Percentiles rank a stretch among this genome's conserved stretches.
Evolutionary conservation across 78 protist genomes (phyloP).

Genomic region (Dictyostelium capitatum): DNA sequence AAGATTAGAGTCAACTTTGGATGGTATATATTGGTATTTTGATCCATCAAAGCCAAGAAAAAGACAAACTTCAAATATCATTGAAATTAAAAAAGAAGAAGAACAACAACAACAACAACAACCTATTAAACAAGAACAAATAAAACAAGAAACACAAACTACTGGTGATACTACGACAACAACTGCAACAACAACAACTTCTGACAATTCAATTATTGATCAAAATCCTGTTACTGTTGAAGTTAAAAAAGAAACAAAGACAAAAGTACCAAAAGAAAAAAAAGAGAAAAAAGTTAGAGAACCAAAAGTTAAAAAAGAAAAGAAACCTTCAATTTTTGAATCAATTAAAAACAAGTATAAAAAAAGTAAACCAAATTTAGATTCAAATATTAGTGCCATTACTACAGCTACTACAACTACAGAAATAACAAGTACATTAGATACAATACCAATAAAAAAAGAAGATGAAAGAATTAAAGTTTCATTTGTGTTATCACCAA

Average conservation of each 20-base stretch:
- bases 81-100: neutral
- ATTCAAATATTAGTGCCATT: neutral
- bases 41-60: constrained; percentile 8
- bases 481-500: constrained; percentile 23
- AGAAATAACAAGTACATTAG: neutral
- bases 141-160: neutral
- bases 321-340: constrained; percentile 5
- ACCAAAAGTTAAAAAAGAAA: neutral
- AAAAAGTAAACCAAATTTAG: neutral
- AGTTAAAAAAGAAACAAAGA: neutral
- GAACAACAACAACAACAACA: constrained; percentile 1
- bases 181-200: neutral
- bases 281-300: neutral
- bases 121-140: neutral
- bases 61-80: neutral
- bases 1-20: constrained; percentile 23
- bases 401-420: neutral
- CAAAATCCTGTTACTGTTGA: neutral
- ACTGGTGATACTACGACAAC: neutral
- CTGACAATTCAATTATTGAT: neutral
- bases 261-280: neutral
- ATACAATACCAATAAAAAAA: neutral
- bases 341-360: neutral
- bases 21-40: constrained; percentile 9
- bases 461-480: neutral